Evolutionary conservation across 148 eudicot species (phyloP), one percentile per base, ranked within the genome.

Genomic region (Persicaria maculosa): DNA sequence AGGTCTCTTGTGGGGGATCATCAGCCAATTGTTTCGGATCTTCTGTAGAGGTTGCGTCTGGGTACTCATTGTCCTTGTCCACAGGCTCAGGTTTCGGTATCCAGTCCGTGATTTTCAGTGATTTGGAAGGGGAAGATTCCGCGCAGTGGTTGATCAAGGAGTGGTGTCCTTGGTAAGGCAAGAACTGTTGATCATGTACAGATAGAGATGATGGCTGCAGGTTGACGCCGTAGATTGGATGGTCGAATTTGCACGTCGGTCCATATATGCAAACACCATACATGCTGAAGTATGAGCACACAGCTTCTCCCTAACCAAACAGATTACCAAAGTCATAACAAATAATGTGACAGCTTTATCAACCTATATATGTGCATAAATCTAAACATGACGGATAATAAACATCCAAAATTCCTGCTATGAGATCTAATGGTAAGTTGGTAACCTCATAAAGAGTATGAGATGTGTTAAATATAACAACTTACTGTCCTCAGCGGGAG

Each of bases 401-500:
- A 52, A 16, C n/a, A 52, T 52, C n/a, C 14, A 9, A 9, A 52
- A 9, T 52, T 9, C 3, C 2, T 52, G 11, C 57, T 52, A 52
- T 31, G 40, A 31, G 40, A 31, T 31, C 40, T 31, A 0, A 31
- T 31, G 40, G 40, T 31, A 52, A 52, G 14, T 52, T 9, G 11
- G 57, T 9, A 52, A 52, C 2, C 14, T 16, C 57, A 52, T 52
- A 9, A 9, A 19, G 31, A 7, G 15, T 12, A 46, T 6, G 57
- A 12, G 9, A 57, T 7, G 2, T 50, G 6, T 40, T 36, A 62
- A 40, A 25, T 9, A 68, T 8, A 12, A 17, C 11, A 62, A 83
- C 91, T 83, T 80, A 87, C 91, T 62, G 91, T 86, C 76, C 91
- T 80, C 36, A 87, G 47, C 64, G 91, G 91, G 43, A 88, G 91